Conservation (phyloP, 495 filamentous ascomycete genomes). For the Articulospora tetracladia region DNA sequence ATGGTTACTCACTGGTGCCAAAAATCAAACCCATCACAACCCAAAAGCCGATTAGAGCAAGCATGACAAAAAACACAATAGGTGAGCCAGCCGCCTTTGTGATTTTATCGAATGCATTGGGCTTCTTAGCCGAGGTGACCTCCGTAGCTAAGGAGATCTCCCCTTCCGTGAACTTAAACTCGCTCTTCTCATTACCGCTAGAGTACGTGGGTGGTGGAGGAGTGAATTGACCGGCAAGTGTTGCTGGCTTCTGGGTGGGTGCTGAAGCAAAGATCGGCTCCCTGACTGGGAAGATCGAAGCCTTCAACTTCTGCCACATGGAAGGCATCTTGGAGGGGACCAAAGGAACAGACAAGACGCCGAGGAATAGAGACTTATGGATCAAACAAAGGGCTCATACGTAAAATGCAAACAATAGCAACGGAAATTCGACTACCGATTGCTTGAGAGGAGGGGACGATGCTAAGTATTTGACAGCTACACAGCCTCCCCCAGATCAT, state of each 20-base stretch:
- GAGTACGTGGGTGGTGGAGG: conserved; percentile 5
- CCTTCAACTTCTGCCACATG: conserved; percentile 3
- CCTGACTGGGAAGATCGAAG: conserved; percentile 4
- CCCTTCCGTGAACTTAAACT: not conserved
- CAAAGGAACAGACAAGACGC: not conserved
- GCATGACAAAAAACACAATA: conserved; percentile 16
- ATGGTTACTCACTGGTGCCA: conserved; percentile 15
- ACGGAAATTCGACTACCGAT: not conserved
- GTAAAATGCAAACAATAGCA: not conserved
- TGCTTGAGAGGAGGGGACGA: not conserved
- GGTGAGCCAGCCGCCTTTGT: conserved; percentile 11
- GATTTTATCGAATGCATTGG: conserved; percentile 11
- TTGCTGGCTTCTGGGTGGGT: conserved; percentile 7
- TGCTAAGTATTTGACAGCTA: conserved; percentile 3
- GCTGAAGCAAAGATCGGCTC: conserved; percentile 11
- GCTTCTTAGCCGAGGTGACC: conserved; percentile 7
- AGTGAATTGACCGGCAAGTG: conserved; percentile 1
- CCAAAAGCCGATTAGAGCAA: conserved; percentile 17
- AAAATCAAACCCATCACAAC: conserved; percentile 30
- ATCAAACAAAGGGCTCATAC: not conserved
- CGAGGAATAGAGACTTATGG: not conserved
- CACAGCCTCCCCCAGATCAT: not conserved
- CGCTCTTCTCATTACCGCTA: not conserved
- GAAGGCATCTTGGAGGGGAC: conserved; percentile 11
- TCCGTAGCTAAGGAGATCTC: conserved; percentile 23